Evolutionary conservation across 257 asterid genomes (phyloP), one percentile per base, ranked within the genome.

Genomic region (Sherardia arvensis): DNA sequence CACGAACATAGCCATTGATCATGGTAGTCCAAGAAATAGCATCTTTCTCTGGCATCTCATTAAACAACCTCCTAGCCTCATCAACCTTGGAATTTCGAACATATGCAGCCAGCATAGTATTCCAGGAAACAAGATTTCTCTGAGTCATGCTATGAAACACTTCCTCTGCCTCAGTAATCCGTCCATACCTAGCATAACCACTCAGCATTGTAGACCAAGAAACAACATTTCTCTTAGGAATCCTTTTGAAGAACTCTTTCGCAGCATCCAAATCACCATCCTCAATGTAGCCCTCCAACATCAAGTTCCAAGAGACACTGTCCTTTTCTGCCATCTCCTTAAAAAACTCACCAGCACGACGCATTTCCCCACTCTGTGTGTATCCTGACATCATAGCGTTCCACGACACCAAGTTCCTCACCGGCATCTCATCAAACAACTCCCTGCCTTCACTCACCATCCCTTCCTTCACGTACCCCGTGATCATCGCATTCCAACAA

Each of bases 401-500:
- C 77, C 78, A 71, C 5, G 83, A 78, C 32, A 78, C 77, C 48
- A 68, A 45, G 74, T 74, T 71, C 66, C 67, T 78, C 9, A 10
- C 25, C 0, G 83, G 74, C 78, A 74, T 71, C 34, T 51, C 59
- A 57, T 66, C 75, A 38, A 78, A 78, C 53, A 78, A 8, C 49
- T 68, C 32, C 73, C 73, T 70, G 20, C 73, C 80, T 27, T 67
- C 82, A 66, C 66, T 71, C 61, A 78, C 49, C 63, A 67, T 62
- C 25, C 81, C 72, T 6, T 72, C 59, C 67, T 67, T 78, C 25
- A 72, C 69, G 60, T 75, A 75, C 49, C 82, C 86, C 11, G 77
- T 65, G 53, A 83, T 71, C 87, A 83, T 76, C 4, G 81, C 78
- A 59, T 81, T 84, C 81, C 80, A 81, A 45, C 79, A 78, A 57